Evolutionary conservation across 2,329 filamentous ascomycete species (phyloP), one percentile per base, ranked within the genome.

Genomic region (Xylariaceae sp.): DNA sequence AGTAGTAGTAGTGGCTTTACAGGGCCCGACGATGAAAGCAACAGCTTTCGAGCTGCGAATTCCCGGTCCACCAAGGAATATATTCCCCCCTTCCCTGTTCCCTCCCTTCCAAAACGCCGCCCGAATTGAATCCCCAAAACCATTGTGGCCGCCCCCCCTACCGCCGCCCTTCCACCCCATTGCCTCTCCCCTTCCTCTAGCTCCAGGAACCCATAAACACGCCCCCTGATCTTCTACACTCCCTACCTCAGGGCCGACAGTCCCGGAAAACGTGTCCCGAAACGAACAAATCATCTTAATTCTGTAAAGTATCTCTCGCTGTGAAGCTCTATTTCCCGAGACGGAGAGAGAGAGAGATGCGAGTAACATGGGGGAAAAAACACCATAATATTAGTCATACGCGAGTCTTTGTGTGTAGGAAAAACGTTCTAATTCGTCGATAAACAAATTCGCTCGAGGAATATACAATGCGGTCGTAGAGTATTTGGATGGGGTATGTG

Each of bases 401-500:
- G 56, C 59, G 57, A 61, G 59, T 60, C 55, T 60, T 47, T 32
- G 59, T 58, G 19, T 19, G 19, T 19, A 19, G 59, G 57, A 60
- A 52, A 45, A 34, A 34, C 54, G 51, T 57, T 58, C 59, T 61
- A 60, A 51, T 58, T 59, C 52, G 53, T 58, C 45, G 58, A 51
- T 39, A 54, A 57, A 51, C 43, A 50, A 51, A 54, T 19, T 60
- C 53, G 56, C 58, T 58, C 45, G 54, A 54, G 49, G 56, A 65
- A 66, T 68, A 63, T 67, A 68, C 65, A 68, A 64, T 63, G 57
- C 57, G 61, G 59, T 64, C 50, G 58, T 57, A 52, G 59, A 58
- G 48, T 61, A 52, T 48, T 43, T 41, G 43, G 37, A 37, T 27
- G 44, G 46, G 45, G 47, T 56, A 47, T 54, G 42, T 7, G 48